Base-by-base conservation (phyloP, 441 rosid genomes). In the Gossypium davidsonii region DNA sequence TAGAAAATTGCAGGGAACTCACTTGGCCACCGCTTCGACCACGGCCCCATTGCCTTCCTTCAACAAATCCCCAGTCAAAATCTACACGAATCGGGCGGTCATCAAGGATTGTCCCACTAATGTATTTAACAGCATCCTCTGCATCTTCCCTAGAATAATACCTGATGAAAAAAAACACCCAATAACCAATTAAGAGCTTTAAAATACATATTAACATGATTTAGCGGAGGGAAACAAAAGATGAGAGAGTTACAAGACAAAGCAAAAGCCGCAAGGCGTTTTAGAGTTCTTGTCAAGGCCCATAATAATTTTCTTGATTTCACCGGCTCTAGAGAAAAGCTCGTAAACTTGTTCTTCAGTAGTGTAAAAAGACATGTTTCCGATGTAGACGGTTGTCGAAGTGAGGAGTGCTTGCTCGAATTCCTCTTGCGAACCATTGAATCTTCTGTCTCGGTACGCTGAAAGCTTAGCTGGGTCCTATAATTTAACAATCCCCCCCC, bases 11-110 rank as follows among this genome's bases (percentile, higher is more conserved):
- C 49, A 75, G 4, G n/a, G 21, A 56, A 48, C 76, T 73, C 74
- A 91, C 98, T 90, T 95, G 99, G 44, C 99, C 99, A 74, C 99
- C 99, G 79, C 97, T 95, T 81, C 91, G 80, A 76, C 99, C 99
- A 76, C 99, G 99, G 11, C 98, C 98, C 98, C 98, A 95, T 78
- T 95, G 98, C 81, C 99, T 88, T 77, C 99, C 99, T 72, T 95
- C 99, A 76, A 88, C 90, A 44, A 95, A 95, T 8, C 98, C 99
- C 99, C 99, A 92, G 76, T 95, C 98, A 86, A 95, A 95, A 79
- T 95, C 98, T 6, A 89, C 99, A 79, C 99, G 97, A 72, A 95
- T 92, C 0, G 99, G 99, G 51, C 99, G 90, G 73, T 95, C 99
- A 73, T 92, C 98, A 62, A 95, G 98, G 79, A 95, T 90, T 12